A percentile compares a stretch with the other conserved stretches of the same genome.
These are phyloP conservation scores for Microdochium trichocladiopsis DNA, from an alignment of 2,329 filamentous ascomycete genomes.

Conservation along the genomic window DNA sequence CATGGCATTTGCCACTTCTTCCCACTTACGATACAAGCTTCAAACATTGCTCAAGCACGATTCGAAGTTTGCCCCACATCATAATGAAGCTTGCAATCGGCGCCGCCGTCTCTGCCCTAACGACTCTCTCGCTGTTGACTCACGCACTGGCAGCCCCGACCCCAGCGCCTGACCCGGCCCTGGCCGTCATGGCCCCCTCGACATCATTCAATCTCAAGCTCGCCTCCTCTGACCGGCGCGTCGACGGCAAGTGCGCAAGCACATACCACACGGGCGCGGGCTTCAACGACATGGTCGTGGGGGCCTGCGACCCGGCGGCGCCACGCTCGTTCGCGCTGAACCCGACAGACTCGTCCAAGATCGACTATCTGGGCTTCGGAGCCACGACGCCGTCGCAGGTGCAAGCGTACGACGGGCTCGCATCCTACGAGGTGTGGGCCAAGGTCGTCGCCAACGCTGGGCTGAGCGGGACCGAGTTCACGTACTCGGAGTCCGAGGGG, in stretches of 20 bases:
- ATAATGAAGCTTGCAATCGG: neutral
- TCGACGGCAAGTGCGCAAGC: neutral
- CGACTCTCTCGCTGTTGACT: neutral
- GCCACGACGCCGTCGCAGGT: neutral
- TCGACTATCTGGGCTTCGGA: neutral
- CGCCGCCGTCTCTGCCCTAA: neutral
- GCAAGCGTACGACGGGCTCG: neutral
- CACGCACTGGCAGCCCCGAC: no score
- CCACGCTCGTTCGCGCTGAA: neutral
- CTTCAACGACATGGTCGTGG: neutral
- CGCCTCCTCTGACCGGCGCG: neutral
- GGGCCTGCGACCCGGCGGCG: neutral
- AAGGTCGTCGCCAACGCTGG: neutral
- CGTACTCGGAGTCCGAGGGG: neutral
- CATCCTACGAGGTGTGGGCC: neutral
- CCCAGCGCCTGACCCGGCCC: neutral
- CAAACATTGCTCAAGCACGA: no score
- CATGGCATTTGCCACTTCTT: no score
- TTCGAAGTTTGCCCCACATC: no score
- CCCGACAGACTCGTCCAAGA: neutral
- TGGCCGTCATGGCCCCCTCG: neutral
- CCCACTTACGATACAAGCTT: no score
- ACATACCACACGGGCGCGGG: neutral
- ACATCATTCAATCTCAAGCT: neutral
- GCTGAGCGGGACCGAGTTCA: neutral